phyloP scores from a whole-genome alignment of 2,329 filamentous ascomycete species.

The Diaporthe vexans region DNA sequence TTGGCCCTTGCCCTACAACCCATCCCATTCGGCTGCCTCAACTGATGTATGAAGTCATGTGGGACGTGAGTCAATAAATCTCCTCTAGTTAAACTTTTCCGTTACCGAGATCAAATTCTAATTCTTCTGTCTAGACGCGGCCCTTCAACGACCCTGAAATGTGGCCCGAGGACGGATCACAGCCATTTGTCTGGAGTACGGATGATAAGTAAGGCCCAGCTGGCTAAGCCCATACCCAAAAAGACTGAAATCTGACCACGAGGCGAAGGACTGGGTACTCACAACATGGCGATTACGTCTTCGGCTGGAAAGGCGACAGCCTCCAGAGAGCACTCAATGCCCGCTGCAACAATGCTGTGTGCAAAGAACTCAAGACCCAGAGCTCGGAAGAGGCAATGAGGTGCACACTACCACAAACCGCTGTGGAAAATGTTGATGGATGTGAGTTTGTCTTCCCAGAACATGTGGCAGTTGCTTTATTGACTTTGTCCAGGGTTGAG shows the following conservation, averaged over 20 bases:
- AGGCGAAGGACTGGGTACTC: conserved; percentile 51
- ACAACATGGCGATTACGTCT: conserved; percentile 56
- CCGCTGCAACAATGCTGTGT: conserved; percentile 41
- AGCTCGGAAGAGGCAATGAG: conserved; percentile 50
- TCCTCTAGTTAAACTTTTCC: too few species aligned
- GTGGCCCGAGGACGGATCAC: conserved; percentile 50
- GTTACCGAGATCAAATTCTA: not conserved
- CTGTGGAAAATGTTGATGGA: conserved; percentile 51
- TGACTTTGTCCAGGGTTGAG: not conserved
- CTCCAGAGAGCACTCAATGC: conserved; percentile 48
- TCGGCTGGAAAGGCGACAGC: conserved; percentile 53
- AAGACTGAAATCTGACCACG: conserved; percentile 40
- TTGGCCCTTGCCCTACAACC: conserved; percentile 45
- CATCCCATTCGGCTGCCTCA: conserved; percentile 48
- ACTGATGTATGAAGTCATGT: conserved; percentile 47
- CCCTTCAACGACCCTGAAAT: conserved; percentile 40
- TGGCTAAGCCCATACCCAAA: conserved; percentile 38
- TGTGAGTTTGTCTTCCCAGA: conserved; percentile 44
- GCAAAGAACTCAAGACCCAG: conserved; percentile 45
- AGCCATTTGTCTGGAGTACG: conserved; percentile 49
- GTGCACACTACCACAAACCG: conserved; percentile 49
- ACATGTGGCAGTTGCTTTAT: not conserved
- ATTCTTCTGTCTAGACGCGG: conserved; percentile 35
- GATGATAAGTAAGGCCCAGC: conserved; percentile 43
- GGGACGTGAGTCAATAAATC: conserved; percentile 39